A percentile compares a stretch with the other conserved stretches of the same genome.
phyloP scores from a whole-genome alignment of 2,329 filamentous ascomycete species.

The Penicillium verrucosum region DNA sequence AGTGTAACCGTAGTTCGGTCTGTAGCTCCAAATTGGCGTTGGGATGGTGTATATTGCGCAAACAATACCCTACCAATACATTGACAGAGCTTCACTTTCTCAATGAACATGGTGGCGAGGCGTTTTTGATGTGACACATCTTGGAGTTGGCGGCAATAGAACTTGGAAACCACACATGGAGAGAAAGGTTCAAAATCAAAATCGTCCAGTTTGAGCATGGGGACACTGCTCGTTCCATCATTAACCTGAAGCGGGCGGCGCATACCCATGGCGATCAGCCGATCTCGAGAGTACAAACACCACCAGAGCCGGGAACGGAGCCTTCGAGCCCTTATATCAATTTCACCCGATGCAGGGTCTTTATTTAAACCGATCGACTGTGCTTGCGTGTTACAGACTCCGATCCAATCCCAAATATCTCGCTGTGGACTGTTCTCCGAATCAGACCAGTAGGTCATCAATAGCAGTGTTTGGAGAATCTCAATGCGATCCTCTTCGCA shows the following conservation, averaged over 20 bases:
- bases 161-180: constrained; percentile 63
- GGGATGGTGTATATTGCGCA: constrained; percentile 82
- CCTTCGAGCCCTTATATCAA: constrained; percentile 65
- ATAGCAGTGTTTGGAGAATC: constrained; percentile 75
- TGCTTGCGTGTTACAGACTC: constrained; percentile 79
- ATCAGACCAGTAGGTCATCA: constrained; percentile 95
- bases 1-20: constrained; percentile 75
- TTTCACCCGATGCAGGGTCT: constrained; percentile 60
- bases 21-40: constrained; percentile 66
- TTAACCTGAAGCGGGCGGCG: constrained; percentile 83
- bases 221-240: constrained; percentile 86
- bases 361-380: constrained; percentile 84
- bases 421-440: constrained; percentile 81
- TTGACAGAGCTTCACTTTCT: constrained; percentile 80
- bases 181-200: constrained; percentile 70
- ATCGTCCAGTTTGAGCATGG: constrained; percentile 74
- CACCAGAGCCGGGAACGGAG: constrained; percentile 91
- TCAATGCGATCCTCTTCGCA: constrained; percentile 82
- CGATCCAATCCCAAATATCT: constrained; percentile 95
- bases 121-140: constrained; percentile 69
- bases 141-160: constrained; percentile 64
- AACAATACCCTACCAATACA: constrained; percentile 82
- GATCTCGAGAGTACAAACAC: constrained; percentile 89
- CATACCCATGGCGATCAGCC: constrained; percentile 84
- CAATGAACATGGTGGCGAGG: constrained; percentile 78